Evolutionary conservation across 2,329 filamentous ascomycete genomes (phyloP).

Genomic region (Diaporthe nobilis): DNA sequence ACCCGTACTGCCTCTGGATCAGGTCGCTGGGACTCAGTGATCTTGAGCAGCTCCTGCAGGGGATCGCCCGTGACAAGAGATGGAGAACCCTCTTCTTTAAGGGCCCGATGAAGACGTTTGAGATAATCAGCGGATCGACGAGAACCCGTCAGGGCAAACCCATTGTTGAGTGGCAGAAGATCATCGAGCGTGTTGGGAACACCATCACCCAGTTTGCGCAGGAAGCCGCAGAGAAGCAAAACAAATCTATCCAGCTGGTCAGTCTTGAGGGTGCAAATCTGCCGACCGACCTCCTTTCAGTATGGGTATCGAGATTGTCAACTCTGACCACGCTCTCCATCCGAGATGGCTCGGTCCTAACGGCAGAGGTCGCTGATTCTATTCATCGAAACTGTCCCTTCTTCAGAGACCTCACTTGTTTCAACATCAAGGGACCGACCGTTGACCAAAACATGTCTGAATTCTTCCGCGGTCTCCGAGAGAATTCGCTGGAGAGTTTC

Average conservation of each 20-base stretch:
- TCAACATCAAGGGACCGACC: conserved; percentile 57
- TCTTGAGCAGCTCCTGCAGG: conserved; percentile 70
- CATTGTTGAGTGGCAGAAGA: conserved; percentile 52
- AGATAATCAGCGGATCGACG: conserved; percentile 46
- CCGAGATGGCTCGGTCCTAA: conserved; percentile 72
- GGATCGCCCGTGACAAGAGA: conserved; percentile 54
- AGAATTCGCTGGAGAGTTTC: conserved; percentile 71
- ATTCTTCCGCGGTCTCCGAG: conserved; percentile 69
- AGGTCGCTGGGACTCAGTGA: conserved; percentile 74
- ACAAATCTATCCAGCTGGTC: conserved; percentile 67
- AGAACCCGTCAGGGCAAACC: conserved; percentile 45
- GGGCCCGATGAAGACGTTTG: conserved; percentile 55
- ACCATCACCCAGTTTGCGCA: conserved; percentile 68
- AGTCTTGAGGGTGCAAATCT: conserved; percentile 68
- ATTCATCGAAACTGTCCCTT: conserved; percentile 71
- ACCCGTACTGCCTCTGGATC: conserved; percentile 79
- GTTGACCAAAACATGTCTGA: conserved; percentile 70
- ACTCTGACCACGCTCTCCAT: conserved; percentile 72
- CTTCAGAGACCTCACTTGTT: conserved; percentile 73
- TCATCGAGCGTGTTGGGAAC: conserved; percentile 66
- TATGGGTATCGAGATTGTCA: conserved; percentile 72
- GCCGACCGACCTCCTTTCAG: conserved; percentile 64
- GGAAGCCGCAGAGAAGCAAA: conserved; percentile 53
- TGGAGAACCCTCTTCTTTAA: conserved; percentile 56
- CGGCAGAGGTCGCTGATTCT: conserved; percentile 65